These are phyloP conservation scores for Penicillium steckii DNA, from an alignment of 495 filamentous ascomycete genomes.

Conservation along the genomic window DNA sequence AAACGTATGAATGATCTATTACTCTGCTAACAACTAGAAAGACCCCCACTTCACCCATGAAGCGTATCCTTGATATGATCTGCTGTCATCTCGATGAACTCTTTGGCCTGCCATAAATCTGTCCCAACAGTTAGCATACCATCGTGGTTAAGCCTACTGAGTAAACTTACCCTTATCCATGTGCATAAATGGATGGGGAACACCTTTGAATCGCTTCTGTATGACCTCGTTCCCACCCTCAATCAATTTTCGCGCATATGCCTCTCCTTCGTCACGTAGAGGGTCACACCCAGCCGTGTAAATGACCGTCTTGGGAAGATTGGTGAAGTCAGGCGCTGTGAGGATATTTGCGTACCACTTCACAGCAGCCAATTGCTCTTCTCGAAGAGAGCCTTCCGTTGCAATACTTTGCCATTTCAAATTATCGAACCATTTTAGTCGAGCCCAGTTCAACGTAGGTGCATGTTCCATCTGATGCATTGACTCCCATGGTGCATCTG, in stretches of 20 bases:
- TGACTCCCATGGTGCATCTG: constrained; percentile 45
- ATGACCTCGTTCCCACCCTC: constrained; percentile 46
- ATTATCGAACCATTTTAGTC: constrained; percentile 46
- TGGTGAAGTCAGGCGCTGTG: constrained; percentile 38
- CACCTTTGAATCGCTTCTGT: constrained; percentile 43
- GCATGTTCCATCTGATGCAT: constrained; percentile 43
- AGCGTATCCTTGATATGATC: constrained; percentile 22
- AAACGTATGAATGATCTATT: neutral
- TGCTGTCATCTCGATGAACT: constrained; percentile 29
- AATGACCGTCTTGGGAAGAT: constrained; percentile 45
- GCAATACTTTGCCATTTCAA: constrained; percentile 28
- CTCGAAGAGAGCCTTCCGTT: neutral
- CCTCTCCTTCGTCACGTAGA: constrained; percentile 52
- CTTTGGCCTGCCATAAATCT: constrained; percentile 30
- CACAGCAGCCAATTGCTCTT: constrained; percentile 15
- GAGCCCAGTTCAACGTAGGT: constrained; percentile 47
- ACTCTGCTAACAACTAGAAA: neutral
- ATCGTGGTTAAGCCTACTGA: neutral
- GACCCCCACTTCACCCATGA: constrained; percentile 6
- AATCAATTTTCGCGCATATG: constrained; percentile 46
- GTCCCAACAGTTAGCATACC: neutral
- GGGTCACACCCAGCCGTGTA: constrained; percentile 50
- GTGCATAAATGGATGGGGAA: constrained; percentile 52
- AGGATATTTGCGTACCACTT: constrained; percentile 33
- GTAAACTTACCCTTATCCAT: constrained; percentile 29